phyloP scores from a whole-genome alignment of 768 basidiomycete species.

The Favolaschia claudopus region DNA sequence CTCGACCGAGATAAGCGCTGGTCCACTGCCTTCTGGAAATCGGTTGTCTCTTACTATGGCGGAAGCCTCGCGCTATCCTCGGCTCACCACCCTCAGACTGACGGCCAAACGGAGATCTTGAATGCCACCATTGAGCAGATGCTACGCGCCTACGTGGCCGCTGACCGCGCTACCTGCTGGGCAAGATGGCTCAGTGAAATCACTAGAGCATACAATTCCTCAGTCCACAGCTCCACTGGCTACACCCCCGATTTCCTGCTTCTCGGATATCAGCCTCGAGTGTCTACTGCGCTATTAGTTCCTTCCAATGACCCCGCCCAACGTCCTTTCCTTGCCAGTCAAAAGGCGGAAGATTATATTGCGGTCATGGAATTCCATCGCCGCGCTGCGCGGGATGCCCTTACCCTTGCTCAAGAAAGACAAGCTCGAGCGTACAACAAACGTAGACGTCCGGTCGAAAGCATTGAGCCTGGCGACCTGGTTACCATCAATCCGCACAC shows the following conservation, averaged over 20 bases:
- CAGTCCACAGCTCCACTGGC: conserved; percentile 31
- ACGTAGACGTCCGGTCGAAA: conserved; percentile 6
- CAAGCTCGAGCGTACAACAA: conserved; percentile 29
- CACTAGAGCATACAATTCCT: conserved; percentile 40
- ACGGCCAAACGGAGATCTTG: conserved; percentile 43
- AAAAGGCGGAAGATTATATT: conserved; percentile 6
- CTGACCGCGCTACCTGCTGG: conserved; percentile 35
- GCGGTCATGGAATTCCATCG: conserved; percentile 3
- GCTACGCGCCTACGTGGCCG: conserved; percentile 35
- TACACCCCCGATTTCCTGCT: conserved; percentile 37
- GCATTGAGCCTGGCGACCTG: not conserved
- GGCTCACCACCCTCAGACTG: conserved; percentile 45
- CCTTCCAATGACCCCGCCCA: not conserved
- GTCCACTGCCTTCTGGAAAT: conserved; percentile 25
- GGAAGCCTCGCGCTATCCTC: conserved; percentile 28
- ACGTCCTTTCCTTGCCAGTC: conserved; percentile 9
- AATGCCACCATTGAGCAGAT: conserved; percentile 39
- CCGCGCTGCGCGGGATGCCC: conserved; percentile 18
- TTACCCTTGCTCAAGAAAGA: conserved; percentile 26
- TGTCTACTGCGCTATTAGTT: not conserved
- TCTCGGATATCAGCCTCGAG: conserved; percentile 34
- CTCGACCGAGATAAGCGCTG: conserved; percentile 14
- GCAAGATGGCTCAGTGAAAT: conserved; percentile 31
- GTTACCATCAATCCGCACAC: not conserved
- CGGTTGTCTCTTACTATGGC: not conserved